Conservation (phyloP, 1,284 basidiomycete species). For the Psilocybe mexicana region DNA sequence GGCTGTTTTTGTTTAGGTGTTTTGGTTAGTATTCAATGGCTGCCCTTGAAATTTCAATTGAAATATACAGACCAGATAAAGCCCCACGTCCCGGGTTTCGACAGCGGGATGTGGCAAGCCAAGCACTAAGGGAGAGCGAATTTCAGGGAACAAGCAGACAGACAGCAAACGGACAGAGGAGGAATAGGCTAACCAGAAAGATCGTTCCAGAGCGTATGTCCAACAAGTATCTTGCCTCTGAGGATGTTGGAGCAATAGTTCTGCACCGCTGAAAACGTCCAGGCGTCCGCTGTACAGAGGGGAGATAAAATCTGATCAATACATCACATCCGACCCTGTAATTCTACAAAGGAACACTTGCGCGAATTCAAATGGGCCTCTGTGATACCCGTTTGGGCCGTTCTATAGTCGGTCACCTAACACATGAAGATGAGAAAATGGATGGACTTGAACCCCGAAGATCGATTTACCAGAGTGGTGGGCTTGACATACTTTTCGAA, state of each 20-base stretch:
- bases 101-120: constrained; percentile 80
- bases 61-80: constrained; percentile 55
- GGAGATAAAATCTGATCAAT: background rate
- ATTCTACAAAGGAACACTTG: constrained; percentile 29
- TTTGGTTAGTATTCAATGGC: background rate
- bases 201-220: constrained; percentile 77
- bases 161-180: constrained; percentile 9
- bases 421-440: background rate
- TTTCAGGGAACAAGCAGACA: constrained; percentile 4
- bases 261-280: constrained; percentile 62
- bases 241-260: constrained; percentile 61
- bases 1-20: constrained; percentile 39
- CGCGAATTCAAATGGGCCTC: constrained; percentile 54
- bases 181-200: constrained; percentile 55
- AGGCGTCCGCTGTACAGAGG: constrained; percentile 42
- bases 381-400: constrained; percentile 67
- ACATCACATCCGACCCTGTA: constrained; percentile 1
- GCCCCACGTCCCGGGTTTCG: constrained; percentile 77
- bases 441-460: background rate
- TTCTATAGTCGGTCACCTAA: constrained; percentile 71
- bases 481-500: constrained; percentile 67
- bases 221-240: constrained; percentile 67
- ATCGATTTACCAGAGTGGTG: constrained; percentile 47
- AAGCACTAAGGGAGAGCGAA: constrained; percentile 49
- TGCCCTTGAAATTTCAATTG: constrained; percentile 3